These are phyloP conservation scores for Ophioceras dolichostomum DNA, from an alignment of 2,329 filamentous ascomycete genomes.

Conservation along the genomic window DNA sequence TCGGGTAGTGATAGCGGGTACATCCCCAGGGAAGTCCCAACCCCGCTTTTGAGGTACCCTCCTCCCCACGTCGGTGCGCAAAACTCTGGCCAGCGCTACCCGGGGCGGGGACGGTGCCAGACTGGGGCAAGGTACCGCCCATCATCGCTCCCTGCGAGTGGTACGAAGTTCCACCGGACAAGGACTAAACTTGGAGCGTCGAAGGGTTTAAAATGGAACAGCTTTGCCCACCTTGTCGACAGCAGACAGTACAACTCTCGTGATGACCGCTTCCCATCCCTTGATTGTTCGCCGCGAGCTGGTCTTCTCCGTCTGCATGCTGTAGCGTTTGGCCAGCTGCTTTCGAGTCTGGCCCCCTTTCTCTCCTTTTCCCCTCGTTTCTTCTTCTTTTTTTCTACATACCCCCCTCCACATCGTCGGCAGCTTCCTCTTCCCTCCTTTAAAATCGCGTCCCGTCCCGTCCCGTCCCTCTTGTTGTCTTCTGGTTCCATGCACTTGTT, in stretches of 20 bases:
- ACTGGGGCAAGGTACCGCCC: neutral
- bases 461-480: neutral
- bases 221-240: conserved; percentile 1
- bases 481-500: conserved; percentile 1
- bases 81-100: neutral
- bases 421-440: conserved; percentile 1
- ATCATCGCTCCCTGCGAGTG: neutral
- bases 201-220: conserved; percentile 2
- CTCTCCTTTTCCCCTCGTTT: neutral
- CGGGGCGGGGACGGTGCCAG: neutral
- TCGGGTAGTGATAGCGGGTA: neutral
- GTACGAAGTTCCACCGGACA: neutral
- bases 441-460: neutral
- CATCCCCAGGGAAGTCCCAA: neutral
- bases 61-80: neutral
- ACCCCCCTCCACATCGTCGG: neutral
- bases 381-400: neutral
- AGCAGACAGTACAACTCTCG: neutral
- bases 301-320: neutral
- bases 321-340: too few relatives aligned
- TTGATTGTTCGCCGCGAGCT: neutral
- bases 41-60: neutral
- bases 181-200: neutral
- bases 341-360: too few relatives aligned
- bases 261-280: conserved; percentile 2